Conservation (phyloP, 1,284 basidiomycete genomes). For the Pascua sp. region DNA sequence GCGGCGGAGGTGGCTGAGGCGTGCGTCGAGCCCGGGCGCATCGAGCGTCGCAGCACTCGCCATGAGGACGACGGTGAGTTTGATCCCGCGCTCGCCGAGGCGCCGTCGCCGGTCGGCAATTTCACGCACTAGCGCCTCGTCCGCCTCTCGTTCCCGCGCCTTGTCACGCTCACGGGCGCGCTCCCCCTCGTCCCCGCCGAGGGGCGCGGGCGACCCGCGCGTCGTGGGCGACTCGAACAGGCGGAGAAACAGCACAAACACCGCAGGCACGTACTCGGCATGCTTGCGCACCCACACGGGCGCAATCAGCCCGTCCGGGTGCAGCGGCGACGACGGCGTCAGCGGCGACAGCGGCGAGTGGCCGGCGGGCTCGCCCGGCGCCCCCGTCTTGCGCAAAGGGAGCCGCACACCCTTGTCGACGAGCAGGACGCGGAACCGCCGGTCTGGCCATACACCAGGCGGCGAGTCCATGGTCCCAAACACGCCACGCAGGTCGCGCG, state of each 20-base stretch:
- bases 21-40: constrained; percentile 73
- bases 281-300: constrained; percentile 98
- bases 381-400: constrained; percentile 74
- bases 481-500: constrained; percentile 58
- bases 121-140: constrained; percentile 70
- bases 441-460: constrained; percentile 48
- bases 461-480: constrained; percentile 61
- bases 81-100: constrained; percentile 81
- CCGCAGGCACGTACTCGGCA: constrained; percentile 80
- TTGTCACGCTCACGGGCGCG: constrained; percentile 26
- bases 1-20: constrained; percentile 78
- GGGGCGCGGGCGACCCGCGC: neutral
- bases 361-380: constrained; percentile 24
- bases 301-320: constrained; percentile 91
- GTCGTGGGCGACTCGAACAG: constrained; percentile 62
- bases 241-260: constrained; percentile 84
- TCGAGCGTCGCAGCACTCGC: constrained; percentile 78
- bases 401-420: constrained; percentile 79
- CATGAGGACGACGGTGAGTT: constrained; percentile 90
- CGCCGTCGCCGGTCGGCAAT: constrained; percentile 73
- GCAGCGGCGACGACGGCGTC: constrained; percentile 77
- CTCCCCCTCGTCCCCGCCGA: constrained; percentile 16
- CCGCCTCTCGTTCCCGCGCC: constrained; percentile 66
- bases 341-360: constrained; percentile 90
- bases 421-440: constrained; percentile 72